These are phyloP conservation scores for Fraxinus quadrangulata DNA, from an alignment of 257 asterid species.

Conservation along the genomic window DNA sequence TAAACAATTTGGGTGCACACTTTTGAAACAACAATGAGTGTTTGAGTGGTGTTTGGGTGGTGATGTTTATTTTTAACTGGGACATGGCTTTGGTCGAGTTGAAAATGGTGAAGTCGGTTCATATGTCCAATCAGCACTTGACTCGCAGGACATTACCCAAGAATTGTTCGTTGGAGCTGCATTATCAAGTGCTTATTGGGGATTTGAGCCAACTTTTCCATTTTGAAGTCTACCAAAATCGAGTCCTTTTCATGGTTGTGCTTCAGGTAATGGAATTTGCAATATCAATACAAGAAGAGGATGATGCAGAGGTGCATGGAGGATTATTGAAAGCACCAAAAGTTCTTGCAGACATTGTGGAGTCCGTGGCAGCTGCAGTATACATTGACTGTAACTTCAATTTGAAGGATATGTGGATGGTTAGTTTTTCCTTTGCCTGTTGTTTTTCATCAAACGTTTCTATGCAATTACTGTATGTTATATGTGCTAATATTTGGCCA, in stretches of 20 bases:
- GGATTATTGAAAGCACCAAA: conserved; percentile 81
- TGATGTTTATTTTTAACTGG: conserved; percentile 18
- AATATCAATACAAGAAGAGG: conserved; percentile 48
- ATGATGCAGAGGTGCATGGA: conserved; percentile 55
- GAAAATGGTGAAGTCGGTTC: conserved; percentile 40
- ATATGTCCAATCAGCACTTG: conserved; percentile 34
- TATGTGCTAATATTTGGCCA: neutral
- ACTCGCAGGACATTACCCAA: neutral
- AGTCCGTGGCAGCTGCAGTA: conserved; percentile 72
- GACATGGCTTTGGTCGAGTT: conserved; percentile 45
- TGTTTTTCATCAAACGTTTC: neutral
- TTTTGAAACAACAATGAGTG: neutral
- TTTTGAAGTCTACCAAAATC: conserved; percentile 34
- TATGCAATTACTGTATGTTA: neutral
- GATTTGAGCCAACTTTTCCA: conserved; percentile 34
- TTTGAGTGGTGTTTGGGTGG: conserved; percentile 6
- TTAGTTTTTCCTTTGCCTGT: conserved; percentile 18
- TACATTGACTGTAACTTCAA: conserved; percentile 45
- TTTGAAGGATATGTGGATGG: conserved; percentile 50
- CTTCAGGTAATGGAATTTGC: conserved; percentile 72
- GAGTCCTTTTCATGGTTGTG: conserved; percentile 24
- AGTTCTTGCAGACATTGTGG: conserved; percentile 83
- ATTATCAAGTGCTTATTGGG: conserved; percentile 34
- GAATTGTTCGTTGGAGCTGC: conserved; percentile 2
- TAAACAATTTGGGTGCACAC: neutral